phyloP scores from a whole-genome alignment of 495 filamentous ascomycete genomes.

The Penicillium arizonense region DNA sequence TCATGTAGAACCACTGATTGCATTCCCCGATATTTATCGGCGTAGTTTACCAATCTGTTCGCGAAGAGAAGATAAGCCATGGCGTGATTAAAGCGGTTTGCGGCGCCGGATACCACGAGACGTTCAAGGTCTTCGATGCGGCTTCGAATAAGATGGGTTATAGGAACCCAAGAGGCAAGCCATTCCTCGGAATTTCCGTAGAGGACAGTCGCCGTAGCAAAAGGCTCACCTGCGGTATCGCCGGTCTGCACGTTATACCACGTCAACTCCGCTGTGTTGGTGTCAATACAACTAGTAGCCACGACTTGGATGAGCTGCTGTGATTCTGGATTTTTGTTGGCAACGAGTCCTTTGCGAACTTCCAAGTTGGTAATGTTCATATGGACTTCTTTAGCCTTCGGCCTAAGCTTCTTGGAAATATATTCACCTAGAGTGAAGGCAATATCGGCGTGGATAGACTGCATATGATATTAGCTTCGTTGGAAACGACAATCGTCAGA shows the following conservation, averaged over 20 bases:
- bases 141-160: constrained; percentile 26
- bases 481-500: too few relatives aligned
- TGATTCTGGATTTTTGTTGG: too few relatives aligned
- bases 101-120: constrained; percentile 18
- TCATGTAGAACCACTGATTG: constrained; percentile 33
- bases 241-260: not conserved
- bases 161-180: constrained; percentile 21
- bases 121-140: constrained; percentile 26
- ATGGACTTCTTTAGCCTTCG: constrained; percentile 6
- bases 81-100: constrained; percentile 18
- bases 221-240: constrained; percentile 10
- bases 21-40: constrained; percentile 39
- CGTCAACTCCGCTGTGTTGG: constrained; percentile 9
- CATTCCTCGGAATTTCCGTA: too few relatives aligned
- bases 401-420: constrained; percentile 14
- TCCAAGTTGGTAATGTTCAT: constrained; percentile 31
- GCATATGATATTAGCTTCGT: too few relatives aligned
- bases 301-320: too few relatives aligned
- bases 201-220: constrained; percentile 27
- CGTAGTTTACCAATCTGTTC: constrained; percentile 39
- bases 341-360: constrained; percentile 35
- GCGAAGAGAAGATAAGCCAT: constrained; percentile 35
- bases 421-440: constrained; percentile 27
- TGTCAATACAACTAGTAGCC: too few relatives aligned
- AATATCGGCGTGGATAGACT: constrained; percentile 33